Conservation (phyloP, 2,329 filamentous ascomycete species). For the Alternaria arbusti region DNA sequence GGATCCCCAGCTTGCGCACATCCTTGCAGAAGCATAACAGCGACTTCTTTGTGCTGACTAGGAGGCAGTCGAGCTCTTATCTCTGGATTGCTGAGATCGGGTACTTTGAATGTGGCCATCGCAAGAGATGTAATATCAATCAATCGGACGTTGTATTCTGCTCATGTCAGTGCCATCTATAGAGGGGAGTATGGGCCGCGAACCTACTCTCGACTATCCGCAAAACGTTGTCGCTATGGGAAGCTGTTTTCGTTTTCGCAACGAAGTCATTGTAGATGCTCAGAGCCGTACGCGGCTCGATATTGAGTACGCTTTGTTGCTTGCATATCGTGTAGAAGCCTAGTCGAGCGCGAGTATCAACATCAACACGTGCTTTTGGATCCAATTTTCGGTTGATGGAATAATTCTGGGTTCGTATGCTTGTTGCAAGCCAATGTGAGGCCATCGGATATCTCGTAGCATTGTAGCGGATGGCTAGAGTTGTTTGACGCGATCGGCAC, state of each 20-base stretch:
- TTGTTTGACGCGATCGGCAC: slow-evolving; percentile 25
- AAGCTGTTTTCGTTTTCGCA: slow-evolving; percentile 22
- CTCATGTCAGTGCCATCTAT: slow-evolving; percentile 9
- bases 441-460: not conserved
- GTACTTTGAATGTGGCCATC: slow-evolving; percentile 31
- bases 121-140: slow-evolving; percentile 35
- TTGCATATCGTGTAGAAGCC: slow-evolving; percentile 28
- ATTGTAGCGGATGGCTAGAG: slow-evolving; percentile 7
- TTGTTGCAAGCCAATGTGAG: not conserved
- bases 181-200: not conserved
- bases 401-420: slow-evolving; percentile 16
- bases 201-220: slow-evolving; percentile 30
- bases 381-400: slow-evolving; percentile 22
- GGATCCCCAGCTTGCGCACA: slow-evolving; percentile 38
- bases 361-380: slow-evolving; percentile 23
- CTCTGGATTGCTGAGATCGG: slow-evolving; percentile 27
- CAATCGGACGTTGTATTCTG: slow-evolving; percentile 33
- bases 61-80: slow-evolving; percentile 30
- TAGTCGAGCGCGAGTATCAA: slow-evolving; percentile 28
- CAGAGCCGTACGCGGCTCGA: slow-evolving; percentile 25
- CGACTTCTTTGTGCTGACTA: slow-evolving; percentile 29
- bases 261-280: slow-evolving; percentile 36
- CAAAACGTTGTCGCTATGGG: slow-evolving; percentile 24
- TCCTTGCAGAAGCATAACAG: slow-evolving; percentile 31
- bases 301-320: slow-evolving; percentile 21